These are phyloP conservation scores for Exophiala xenobiotica DNA, from an alignment of 2,329 filamentous ascomycete species.

Conservation along the genomic window DNA sequence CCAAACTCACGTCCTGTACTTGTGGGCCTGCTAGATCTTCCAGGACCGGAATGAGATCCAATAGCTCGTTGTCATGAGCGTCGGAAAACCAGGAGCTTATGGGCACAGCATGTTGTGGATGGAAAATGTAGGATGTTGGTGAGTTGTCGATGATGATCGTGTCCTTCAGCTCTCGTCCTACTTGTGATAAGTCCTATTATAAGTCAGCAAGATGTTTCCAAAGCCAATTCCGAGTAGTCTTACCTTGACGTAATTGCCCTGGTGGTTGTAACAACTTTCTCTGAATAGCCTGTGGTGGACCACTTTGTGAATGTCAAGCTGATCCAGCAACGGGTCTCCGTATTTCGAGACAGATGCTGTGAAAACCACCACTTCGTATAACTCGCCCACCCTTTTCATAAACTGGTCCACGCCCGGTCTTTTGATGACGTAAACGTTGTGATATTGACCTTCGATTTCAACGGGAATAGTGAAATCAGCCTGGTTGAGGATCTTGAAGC, in stretches of 20 bases:
- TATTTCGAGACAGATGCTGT: slow-evolving; percentile 99
- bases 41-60: slow-evolving; percentile 95
- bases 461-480: slow-evolving; percentile 99
- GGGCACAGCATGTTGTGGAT: slow-evolving; percentile 95
- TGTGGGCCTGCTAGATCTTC: slow-evolving; percentile 88
- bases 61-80: slow-evolving; percentile 96
- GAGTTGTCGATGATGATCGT: slow-evolving; percentile 99
- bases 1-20: slow-evolving; percentile 93
- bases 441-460: slow-evolving; percentile 97
- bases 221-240: slow-evolving; percentile 11
- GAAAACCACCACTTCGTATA: slow-evolving; percentile 98
- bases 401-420: slow-evolving; percentile 97
- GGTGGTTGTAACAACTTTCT: slow-evolving; percentile 98
- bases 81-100: slow-evolving; percentile 99
- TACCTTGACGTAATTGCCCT: slow-evolving; percentile 96
- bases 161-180: slow-evolving; percentile 90
- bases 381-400: slow-evolving; percentile 96
- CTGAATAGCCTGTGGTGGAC: slow-evolving; percentile 95
- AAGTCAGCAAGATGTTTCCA: slow-evolving; percentile 12
- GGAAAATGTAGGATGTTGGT: slow-evolving; percentile 98
- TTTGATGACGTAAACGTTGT: slow-evolving; percentile 99
- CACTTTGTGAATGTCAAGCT: slow-evolving; percentile 94
- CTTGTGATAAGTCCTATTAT: slow-evolving; percentile 79
- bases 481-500: slow-evolving; percentile 98
- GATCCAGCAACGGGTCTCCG: slow-evolving; percentile 91